A percentile compares a stretch with the other conserved stretches of the same genome.
Evolutionary conservation across 305 asterid species (phyloP).

Genomic region (Euphrasia arctica): DNA sequence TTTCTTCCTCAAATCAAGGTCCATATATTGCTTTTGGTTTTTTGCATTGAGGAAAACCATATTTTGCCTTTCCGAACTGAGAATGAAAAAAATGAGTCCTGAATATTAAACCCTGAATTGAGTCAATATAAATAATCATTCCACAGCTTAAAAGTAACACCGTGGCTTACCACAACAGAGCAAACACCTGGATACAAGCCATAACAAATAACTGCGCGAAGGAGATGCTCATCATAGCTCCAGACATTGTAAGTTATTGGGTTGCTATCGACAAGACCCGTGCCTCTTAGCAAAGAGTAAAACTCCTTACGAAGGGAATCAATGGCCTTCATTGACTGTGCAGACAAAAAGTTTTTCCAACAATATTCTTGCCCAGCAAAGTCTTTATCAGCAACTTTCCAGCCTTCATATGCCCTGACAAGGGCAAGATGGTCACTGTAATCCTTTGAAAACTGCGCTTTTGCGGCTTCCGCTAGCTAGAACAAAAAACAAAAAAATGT

Average conservation of each 20-base stretch:
- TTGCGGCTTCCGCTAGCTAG: conserved; percentile 96
- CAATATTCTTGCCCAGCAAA: conserved; percentile 69
- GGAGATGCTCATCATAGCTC: conserved; percentile 86
- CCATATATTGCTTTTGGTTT: too few relatives aligned
- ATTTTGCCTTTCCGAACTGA: too few relatives aligned
- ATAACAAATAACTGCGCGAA: conserved; percentile 80
- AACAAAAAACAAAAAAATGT: conserved; percentile 23
- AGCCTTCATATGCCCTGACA: conserved; percentile 87
- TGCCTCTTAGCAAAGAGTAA: conserved; percentile 72
- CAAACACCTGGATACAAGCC: conserved; percentile 95
- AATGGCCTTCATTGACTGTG: conserved; percentile 84
- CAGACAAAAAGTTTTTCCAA: conserved; percentile 92
- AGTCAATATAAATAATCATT: conserved; percentile 3
- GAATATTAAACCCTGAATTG: too few relatives aligned
- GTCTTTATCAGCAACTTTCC: conserved; percentile 83
- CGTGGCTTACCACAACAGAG: conserved; percentile 79
- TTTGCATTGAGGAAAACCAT: too few relatives aligned
- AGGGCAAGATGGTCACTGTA: conserved; percentile 92
- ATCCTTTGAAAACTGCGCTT: conserved; percentile 82
- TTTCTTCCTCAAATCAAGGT: too few relatives aligned
- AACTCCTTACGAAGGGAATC: conserved; percentile 89
- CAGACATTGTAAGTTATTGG: conserved; percentile 55
- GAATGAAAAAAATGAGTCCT: too few relatives aligned
- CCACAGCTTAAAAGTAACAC: conserved; percentile 22
- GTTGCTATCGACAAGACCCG: conserved; percentile 91